Base-by-base conservation (phyloP, 371 early-diverging fungal genomes). In the Mortierella sp. region DNA sequence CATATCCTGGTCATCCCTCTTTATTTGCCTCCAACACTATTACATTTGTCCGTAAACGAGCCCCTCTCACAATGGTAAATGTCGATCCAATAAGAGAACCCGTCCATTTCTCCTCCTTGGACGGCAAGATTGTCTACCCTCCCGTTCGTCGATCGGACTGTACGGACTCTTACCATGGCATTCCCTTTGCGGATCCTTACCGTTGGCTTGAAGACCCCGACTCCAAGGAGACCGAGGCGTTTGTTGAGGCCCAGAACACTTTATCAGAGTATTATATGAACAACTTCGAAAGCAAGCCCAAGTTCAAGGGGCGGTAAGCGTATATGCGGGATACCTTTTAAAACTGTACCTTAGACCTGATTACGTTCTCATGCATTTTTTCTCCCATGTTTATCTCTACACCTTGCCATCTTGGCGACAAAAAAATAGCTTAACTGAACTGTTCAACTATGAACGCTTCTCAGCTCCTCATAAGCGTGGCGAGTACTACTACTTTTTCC, bases 191-290 rank as follows among this genome's bases (percentile, higher is more conserved):
- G 4, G 87, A 86, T 39, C 87, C 85, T 37, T 86, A 86, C 70
- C 84, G 84, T 21, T 86, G 87, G 87, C 71, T 86, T 39, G 87
- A 86, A 58, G 81, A 83, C 19, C 85, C 87, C 4, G 80, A 86
- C 9, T 63, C 79, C 15, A 64, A 73, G 42, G 85, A 83, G 65
- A 86, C 87, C 27, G 72, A 79, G 72, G 76, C 50, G 7, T 83
- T 82, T 64, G 67, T 82, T 34, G 61, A 79, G 7, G 81, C 71
- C 8, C 84, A 84, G 67, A 71, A 70, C 60, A 46, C 31, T 34
- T 21, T 83, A 28, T 56, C 80, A 9, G 30, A 41, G 24, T 68
- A 61, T 21, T 76, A 57, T 51, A 31, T 83, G 48, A 71, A 70
- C 46, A 68, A 71, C 52, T 84, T 73, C 60, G 70, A 60, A 8